These are phyloP conservation scores for Blastocystis hominis DNA, from an alignment of 352 stramenopile species.

Conservation along the genomic window DNA sequence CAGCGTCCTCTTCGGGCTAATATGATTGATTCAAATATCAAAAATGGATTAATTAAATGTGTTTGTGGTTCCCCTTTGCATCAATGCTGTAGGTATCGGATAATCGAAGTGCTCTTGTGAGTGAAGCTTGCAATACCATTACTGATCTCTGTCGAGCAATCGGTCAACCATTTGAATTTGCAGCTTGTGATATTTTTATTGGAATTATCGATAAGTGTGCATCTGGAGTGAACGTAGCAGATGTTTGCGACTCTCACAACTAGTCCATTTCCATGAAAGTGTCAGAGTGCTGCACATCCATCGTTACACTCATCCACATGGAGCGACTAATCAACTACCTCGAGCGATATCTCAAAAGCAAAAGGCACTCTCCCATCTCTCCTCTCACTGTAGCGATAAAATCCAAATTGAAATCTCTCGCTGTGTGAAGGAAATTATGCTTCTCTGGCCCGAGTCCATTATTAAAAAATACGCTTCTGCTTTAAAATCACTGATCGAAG, in stretches of 20 bases:
- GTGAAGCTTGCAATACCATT: slow-evolving; percentile 25
- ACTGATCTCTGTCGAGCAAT: not conserved
- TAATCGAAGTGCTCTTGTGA: slow-evolving; percentile 40
- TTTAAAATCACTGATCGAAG: not conserved
- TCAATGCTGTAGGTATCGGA: not conserved
- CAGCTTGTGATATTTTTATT: slow-evolving; percentile 17
- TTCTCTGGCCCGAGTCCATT: not conserved
- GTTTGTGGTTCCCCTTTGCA: not conserved
- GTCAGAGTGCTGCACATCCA: slow-evolving; percentile 10
- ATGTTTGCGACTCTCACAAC: not conserved
- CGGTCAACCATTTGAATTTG: not conserved
- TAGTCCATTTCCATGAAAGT: slow-evolving; percentile 14
- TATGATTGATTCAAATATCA: not conserved
- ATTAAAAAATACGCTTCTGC: not conserved
- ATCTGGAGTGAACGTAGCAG: not conserved
- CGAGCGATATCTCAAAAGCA: not conserved
- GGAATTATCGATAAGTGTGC: slow-evolving; percentile 40
- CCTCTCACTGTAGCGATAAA: not conserved
- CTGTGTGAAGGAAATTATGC: not conserved
- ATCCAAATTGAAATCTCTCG: not conserved
- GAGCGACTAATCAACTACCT: slow-evolving; percentile 20
- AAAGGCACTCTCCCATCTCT: not conserved
- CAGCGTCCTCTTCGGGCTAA: not conserved
- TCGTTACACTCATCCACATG: slow-evolving; percentile 15
- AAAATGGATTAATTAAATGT: not conserved